Evolutionary conservation across 2,329 filamentous ascomycete genomes (phyloP).

Genomic region (Dothidotthia symphoricarpi): DNA sequence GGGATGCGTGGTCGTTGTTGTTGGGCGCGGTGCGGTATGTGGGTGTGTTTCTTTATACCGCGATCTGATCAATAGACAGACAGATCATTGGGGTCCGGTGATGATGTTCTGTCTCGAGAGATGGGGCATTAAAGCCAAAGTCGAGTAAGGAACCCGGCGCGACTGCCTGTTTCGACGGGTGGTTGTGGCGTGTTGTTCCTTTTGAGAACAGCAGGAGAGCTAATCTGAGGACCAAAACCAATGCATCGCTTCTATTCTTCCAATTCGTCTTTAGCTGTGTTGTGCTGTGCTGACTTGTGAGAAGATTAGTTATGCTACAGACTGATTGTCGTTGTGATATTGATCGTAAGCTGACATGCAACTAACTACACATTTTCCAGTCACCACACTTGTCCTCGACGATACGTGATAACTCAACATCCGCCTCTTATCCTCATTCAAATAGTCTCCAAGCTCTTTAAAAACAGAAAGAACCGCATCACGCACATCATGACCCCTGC

Average conservation of each 20-base stretch:
- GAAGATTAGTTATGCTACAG: too few relatives aligned
- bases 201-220: constrained; percentile 38
- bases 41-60: constrained; percentile 8
- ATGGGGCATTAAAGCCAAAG: constrained; percentile 38
- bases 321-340: too few relatives aligned
- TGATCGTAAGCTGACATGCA: too few relatives aligned
- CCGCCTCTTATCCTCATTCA: too few relatives aligned
- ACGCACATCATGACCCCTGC: constrained; percentile 28
- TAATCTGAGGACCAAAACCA: constrained; percentile 36
- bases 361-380: too few relatives aligned
- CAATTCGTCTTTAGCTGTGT: neutral
- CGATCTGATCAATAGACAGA: constrained; percentile 8
- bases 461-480: constrained; percentile 9
- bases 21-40: constrained; percentile 16
- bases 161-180: constrained; percentile 10
- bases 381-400: too few relatives aligned
- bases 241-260: constrained; percentile 1
- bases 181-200: constrained; percentile 22
- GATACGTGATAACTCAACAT: too few relatives aligned
- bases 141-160: constrained; percentile 31
- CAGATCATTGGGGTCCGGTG: constrained; percentile 28
- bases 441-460: too few relatives aligned
- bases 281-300: too few relatives aligned
- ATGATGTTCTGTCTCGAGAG: constrained; percentile 30
- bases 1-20: constrained; percentile 30